Conservation (phyloP, 1,139 yeast genomes). For the Saccharomyces hybrid region DNA sequence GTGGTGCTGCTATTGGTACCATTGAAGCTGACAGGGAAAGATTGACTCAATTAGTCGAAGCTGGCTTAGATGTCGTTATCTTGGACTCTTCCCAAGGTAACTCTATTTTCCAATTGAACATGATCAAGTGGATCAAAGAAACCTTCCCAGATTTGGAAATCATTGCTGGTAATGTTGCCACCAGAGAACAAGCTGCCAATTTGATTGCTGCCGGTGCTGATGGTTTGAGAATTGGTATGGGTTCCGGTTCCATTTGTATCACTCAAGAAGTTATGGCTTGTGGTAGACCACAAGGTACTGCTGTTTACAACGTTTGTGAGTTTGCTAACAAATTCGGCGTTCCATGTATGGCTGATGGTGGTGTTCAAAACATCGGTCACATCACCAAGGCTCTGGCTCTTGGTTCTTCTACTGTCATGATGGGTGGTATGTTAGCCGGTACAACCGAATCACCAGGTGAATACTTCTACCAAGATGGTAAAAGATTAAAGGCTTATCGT, state of each 20-base stretch:
- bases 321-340: conserved; percentile 32
- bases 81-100: conserved; percentile 97
- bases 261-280: conserved; percentile 99
- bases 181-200: conserved; percentile 97
- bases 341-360: conserved; percentile 96
- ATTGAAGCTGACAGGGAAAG: conserved; percentile 82
- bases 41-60: conserved; percentile 75
- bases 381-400: conserved; percentile 92
- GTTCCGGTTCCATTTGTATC: conserved; percentile 97
- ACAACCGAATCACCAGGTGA: conserved; percentile 98
- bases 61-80: conserved; percentile 95
- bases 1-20: conserved; percentile 99
- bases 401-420: conserved; percentile 97
- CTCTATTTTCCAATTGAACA: conserved; percentile 86
- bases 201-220: conserved; percentile 96
- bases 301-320: conserved; percentile 41
- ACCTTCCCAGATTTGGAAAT: conserved; percentile 76
- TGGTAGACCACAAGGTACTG: conserved; percentile 98
- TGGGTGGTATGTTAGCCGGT: conserved; percentile 99
- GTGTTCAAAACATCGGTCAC: conserved; percentile 97
- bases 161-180: conserved; percentile 96
- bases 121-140: conserved; percentile 84
- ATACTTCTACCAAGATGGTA: conserved; percentile 94
- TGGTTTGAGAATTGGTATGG: conserved; percentile 98
- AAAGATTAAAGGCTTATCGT: conserved; percentile 93